Evolutionary conservation across 352 stramenopile species (phyloP).

Genomic region (Phytophthora boehmeriae): DNA sequence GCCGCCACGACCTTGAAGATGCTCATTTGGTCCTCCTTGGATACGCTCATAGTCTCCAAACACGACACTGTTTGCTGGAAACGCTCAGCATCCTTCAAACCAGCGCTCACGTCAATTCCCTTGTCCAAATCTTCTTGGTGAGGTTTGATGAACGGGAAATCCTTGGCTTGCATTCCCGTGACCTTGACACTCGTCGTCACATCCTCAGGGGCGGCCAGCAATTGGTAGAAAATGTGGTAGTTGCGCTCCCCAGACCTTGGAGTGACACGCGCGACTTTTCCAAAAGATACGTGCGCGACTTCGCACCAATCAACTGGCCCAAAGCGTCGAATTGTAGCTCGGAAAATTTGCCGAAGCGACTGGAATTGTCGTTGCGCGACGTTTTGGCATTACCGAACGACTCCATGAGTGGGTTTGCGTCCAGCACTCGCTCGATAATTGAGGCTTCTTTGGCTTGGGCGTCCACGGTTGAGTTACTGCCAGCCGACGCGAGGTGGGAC

Average conservation of each 20-base stretch:
- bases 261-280: slow-evolving; percentile 91
- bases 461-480: slow-evolving; percentile 41
- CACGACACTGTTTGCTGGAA: slow-evolving; percentile 79
- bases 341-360: slow-evolving; percentile 96
- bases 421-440: slow-evolving; percentile 85
- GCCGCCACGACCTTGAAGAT: slow-evolving; percentile 82
- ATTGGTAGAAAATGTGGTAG: slow-evolving; percentile 99
- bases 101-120: slow-evolving; percentile 51
- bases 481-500: slow-evolving; percentile 88
- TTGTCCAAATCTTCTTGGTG: slow-evolving; percentile 37
- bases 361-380: slow-evolving; percentile 95
- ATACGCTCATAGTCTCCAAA: slow-evolving; percentile 79
- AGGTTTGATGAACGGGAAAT: slow-evolving; percentile 85
- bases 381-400: slow-evolving; percentile 98
- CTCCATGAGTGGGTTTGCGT: slow-evolving; percentile 90
- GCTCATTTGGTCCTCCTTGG: slow-evolving; percentile 69
- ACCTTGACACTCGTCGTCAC: slow-evolving; percentile 70
- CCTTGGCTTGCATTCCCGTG: slow-evolving; percentile 65
- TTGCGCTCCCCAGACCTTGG: slow-evolving; percentile 96
- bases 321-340: slow-evolving; percentile 95
- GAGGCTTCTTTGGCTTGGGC: slow-evolving; percentile 49
- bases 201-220: slow-evolving; percentile 71
- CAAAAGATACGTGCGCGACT: slow-evolving; percentile 85
- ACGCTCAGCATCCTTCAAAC: slow-evolving; percentile 72
- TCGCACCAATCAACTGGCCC: slow-evolving; percentile 79